These are phyloP conservation scores for Lagenaria siceraria DNA, from an alignment of 306 rosid species.

Conservation along the genomic window DNA sequence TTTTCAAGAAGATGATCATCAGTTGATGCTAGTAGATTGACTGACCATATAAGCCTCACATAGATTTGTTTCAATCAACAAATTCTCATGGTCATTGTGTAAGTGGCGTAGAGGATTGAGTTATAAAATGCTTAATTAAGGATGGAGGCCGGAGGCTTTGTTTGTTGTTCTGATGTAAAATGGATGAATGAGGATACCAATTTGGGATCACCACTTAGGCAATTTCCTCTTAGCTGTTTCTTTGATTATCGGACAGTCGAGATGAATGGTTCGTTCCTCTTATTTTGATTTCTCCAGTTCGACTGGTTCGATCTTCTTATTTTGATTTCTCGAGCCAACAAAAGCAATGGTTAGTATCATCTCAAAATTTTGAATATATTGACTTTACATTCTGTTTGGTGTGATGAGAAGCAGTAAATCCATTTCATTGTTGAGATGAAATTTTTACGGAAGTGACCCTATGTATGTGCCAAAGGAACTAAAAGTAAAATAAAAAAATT, in stretches of 20 bases:
- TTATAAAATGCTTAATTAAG: not conserved
- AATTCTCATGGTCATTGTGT: not conserved
- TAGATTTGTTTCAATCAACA: not conserved
- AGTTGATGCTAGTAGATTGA: slow-evolving; percentile 27
- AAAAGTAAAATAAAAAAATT: too few relatives aligned
- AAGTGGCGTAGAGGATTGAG: not conserved
- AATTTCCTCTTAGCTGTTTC: not conserved
- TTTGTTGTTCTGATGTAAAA: not conserved
- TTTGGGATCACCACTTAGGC: not conserved
- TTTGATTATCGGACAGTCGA: not conserved
- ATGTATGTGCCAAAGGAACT: not conserved
- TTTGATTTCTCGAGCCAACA: not conserved
- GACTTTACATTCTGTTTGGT: too few relatives aligned
- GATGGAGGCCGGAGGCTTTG: not conserved
- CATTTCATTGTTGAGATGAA: not conserved
- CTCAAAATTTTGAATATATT: not conserved
- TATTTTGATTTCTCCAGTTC: not conserved
- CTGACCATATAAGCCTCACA: not conserved
- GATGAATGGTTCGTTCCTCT: not conserved
- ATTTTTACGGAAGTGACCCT: not conserved
- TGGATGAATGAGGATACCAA: not conserved
- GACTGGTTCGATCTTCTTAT: not conserved
- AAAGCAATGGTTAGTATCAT: not conserved
- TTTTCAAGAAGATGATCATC: slow-evolving; percentile 69
- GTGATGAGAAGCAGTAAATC: not conserved